These are phyloP conservation scores for Anastatica hierochuntica DNA, from an alignment of 345 rosid species.

Conservation along the genomic window DNA sequence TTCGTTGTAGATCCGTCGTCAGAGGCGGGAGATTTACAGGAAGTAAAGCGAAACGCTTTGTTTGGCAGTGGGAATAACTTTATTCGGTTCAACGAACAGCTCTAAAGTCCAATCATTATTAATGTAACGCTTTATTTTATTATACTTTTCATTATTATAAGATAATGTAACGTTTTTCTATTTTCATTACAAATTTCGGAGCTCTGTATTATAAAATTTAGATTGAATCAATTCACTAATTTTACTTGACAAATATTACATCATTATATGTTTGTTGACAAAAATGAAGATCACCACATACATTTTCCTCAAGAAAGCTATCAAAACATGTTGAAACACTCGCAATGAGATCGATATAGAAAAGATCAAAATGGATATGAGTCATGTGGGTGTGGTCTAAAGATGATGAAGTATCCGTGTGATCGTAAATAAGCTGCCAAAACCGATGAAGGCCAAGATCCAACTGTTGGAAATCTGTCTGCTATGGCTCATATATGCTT, in stretches of 20 bases:
- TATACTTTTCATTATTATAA: too few relatives aligned
- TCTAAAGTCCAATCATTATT: too few relatives aligned
- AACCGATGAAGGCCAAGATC: conserved; percentile 7
- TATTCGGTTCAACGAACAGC: too few relatives aligned
- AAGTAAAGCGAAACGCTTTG: neutral
- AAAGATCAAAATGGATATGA: conserved; percentile 6
- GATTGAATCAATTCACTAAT: neutral
- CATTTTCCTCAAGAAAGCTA: neutral
- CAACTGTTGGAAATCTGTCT: conserved; percentile 8
- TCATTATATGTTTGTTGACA: neutral
- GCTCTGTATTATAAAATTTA: neutral
- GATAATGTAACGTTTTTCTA: too few relatives aligned
- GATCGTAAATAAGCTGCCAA: conserved; percentile 6
- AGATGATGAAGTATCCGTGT: conserved; percentile 8
- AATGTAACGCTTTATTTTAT: too few relatives aligned
- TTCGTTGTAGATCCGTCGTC: conserved; percentile 2
- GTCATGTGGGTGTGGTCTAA: neutral
- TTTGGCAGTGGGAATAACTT: conserved; percentile 1
- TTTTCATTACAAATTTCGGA: too few relatives aligned
- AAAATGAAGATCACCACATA: neutral
- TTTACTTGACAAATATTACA: neutral
- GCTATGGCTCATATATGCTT: conserved; percentile 11
- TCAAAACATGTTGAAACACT: conserved; percentile 2
- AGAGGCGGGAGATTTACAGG: neutral
- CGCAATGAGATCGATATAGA: neutral